These are phyloP conservation scores for Retiboletus flavoniger DNA, from an alignment of 1,284 basidiomycete species.

Conservation along the genomic window DNA sequence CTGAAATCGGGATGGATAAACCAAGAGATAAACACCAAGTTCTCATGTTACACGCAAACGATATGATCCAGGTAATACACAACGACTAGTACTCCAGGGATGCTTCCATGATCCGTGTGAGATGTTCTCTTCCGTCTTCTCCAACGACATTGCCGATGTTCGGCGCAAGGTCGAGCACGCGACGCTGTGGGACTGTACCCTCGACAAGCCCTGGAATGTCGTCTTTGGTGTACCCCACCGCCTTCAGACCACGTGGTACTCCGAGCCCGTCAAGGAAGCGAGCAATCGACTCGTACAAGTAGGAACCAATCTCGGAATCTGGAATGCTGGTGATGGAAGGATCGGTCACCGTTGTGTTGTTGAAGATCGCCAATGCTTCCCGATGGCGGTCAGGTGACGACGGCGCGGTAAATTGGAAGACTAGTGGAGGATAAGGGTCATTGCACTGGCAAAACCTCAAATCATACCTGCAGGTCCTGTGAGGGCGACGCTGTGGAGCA, in stretches of 20 bases:
- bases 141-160: constrained; percentile 78
- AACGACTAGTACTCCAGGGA: constrained; percentile 68
- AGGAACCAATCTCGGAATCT: constrained; percentile 78
- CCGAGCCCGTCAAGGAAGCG: constrained; percentile 85
- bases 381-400: constrained; percentile 90
- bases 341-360: constrained; percentile 60
- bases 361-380: constrained; percentile 85
- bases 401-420: constrained; percentile 92
- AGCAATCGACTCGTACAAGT: constrained; percentile 88
- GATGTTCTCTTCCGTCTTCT: constrained; percentile 76
- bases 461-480: constrained; percentile 77
- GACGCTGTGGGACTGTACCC: constrained; percentile 84
- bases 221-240: constrained; percentile 74
- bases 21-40: background rate
- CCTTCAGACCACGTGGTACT: constrained; percentile 85
- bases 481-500: constrained; percentile 61
- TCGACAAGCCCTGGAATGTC: constrained; percentile 75
- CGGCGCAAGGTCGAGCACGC: constrained; percentile 86
- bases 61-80: constrained; percentile 4
- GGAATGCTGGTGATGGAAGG: constrained; percentile 72
- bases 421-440: constrained; percentile 35
- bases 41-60: constrained; percentile 9
- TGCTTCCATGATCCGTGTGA: constrained; percentile 73
- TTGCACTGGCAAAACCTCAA: background rate
- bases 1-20: background rate